These are phyloP conservation scores for Dissophora globulifera DNA, from an alignment of 192 early-diverging fungal species.

Conservation along the genomic window DNA sequence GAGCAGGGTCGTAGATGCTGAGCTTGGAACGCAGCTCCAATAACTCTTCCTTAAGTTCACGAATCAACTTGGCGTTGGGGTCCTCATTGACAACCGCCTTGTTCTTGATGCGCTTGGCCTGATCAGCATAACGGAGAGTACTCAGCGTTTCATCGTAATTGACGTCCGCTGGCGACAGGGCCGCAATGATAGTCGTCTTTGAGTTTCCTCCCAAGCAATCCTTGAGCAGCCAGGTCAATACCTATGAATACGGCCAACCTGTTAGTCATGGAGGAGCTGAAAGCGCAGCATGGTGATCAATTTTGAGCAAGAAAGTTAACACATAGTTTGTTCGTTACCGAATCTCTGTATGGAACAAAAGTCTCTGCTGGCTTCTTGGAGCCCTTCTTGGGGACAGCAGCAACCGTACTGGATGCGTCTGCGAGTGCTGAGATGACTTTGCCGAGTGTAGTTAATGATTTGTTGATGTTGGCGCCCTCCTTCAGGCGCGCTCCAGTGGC, in stretches of 20 bases:
- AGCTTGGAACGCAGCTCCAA: constrained; percentile 70
- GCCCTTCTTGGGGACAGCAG: constrained; percentile 40
- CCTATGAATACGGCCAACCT: no score
- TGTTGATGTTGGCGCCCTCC: constrained; percentile 97
- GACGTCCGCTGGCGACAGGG: constrained; percentile 77
- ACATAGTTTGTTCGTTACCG: constrained; percentile 61
- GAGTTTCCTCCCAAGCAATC: constrained; percentile 89
- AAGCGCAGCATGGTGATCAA: no score
- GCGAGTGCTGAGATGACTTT: constrained; percentile 94
- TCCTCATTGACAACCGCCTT: constrained; percentile 93
- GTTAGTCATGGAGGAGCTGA: no score
- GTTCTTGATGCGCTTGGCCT: constrained; percentile 92
- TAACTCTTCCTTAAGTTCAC: constrained; percentile 87
- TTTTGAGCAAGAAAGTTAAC: no score
- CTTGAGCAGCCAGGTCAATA: constrained; percentile 85
- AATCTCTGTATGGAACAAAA: constrained; percentile 93
- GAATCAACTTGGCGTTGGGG: constrained; percentile 78
- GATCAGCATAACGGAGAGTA: constrained; percentile 90
- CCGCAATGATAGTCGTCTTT: constrained; percentile 83
- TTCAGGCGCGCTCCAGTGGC: constrained; percentile 85
- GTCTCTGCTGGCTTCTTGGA: constrained; percentile 56
- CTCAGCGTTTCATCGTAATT: constrained; percentile 82
- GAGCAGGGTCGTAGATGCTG: constrained; percentile 51
- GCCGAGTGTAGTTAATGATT: constrained; percentile 88
- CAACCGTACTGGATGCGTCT: constrained; percentile 63